phyloP scores from a whole-genome alignment of 2,329 filamentous ascomycete genomes.

The Falciphora oryzae region DNA sequence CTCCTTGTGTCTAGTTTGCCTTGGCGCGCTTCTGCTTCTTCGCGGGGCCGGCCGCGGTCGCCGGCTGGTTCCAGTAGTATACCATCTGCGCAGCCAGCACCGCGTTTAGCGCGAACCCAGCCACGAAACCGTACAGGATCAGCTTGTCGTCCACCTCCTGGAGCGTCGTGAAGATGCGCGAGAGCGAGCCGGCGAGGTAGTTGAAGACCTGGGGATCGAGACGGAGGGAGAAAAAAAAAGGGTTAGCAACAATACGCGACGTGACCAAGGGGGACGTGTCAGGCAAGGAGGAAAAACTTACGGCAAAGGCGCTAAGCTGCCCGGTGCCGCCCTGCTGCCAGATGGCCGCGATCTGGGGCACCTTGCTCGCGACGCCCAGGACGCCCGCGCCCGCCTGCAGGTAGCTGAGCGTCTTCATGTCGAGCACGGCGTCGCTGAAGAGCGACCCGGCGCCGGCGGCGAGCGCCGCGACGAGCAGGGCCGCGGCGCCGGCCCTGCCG shows the following conservation, averaged over 20 bases:
- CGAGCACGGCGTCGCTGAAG: conserved; percentile 60
- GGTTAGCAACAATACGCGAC: conserved; percentile 1
- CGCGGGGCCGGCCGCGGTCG: conserved; percentile 22
- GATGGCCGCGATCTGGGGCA: conserved; percentile 88
- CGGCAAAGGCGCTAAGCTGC: conserved; percentile 93
- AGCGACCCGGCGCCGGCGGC: conserved; percentile 64
- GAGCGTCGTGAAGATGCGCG: conserved; percentile 94
- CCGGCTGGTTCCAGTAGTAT: conserved; percentile 81
- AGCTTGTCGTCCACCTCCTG: conserved; percentile 97
- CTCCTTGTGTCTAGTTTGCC: neutral
- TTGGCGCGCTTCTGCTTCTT: conserved; percentile 31
- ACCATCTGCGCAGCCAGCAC: conserved; percentile 86
- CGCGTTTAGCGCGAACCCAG: conserved; percentile 83
- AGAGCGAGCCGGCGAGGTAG: conserved; percentile 87
- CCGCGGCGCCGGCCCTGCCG: conserved; percentile 61
- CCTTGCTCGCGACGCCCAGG: conserved; percentile 81
- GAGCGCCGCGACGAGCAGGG: conserved; percentile 71
- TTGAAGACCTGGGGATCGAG: conserved; percentile 76
- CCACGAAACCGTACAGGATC: conserved; percentile 91
- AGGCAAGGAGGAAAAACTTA: conserved; percentile 30
- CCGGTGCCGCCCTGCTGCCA: conserved; percentile 83
- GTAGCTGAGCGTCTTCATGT: conserved; percentile 61
- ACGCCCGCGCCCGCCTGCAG: conserved; percentile 80
- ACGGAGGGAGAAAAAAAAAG: neutral
- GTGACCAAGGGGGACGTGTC: neutral